Evolutionary conservation across 1,284 basidiomycete species (phyloP).

Genomic region (Pseudozyma thailandica): DNA sequence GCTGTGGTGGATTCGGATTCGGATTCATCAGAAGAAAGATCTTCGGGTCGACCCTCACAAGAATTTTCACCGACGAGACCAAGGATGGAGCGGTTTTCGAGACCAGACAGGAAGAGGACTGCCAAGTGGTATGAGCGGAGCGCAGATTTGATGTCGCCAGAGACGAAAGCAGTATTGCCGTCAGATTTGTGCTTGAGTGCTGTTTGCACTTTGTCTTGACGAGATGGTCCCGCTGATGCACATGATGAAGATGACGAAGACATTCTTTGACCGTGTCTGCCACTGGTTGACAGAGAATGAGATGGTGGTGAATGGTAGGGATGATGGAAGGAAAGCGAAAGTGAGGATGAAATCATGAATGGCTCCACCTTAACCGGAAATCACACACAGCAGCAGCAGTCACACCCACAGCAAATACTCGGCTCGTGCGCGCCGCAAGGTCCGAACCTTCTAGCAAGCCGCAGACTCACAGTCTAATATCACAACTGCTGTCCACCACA

Average conservation of each 20-base stretch:
- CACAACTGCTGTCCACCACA: background rate
- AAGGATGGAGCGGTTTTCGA: slow-evolving; percentile 17
- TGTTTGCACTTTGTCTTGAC: slow-evolving; percentile 9
- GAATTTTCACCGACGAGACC: slow-evolving; percentile 29
- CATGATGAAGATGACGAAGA: slow-evolving; percentile 1
- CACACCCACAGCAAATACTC: too few relatives aligned
- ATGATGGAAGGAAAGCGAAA: background rate
- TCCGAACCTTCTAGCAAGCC: background rate
- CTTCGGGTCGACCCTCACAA: slow-evolving; percentile 13
- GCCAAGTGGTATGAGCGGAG: slow-evolving; percentile 29
- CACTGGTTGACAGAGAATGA: too few relatives aligned
- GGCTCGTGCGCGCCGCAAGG: too few relatives aligned
- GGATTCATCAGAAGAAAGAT: slow-evolving; percentile 13
- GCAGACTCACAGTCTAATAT: background rate
- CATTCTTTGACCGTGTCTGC: background rate
- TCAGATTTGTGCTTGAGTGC: slow-evolving; percentile 20
- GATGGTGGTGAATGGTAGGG: background rate
- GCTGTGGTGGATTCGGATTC: background rate
- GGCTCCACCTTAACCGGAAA: too few relatives aligned
- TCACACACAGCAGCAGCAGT: too few relatives aligned
- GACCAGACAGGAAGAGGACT: slow-evolving; percentile 17
- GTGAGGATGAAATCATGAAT: too few relatives aligned
- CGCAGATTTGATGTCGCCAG: slow-evolving; percentile 16
- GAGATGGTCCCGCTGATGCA: background rate
- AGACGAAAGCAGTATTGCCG: slow-evolving; percentile 21